Base-by-base conservation (phyloP, 306 rosid genomes). In the Vicia villosa region DNA sequence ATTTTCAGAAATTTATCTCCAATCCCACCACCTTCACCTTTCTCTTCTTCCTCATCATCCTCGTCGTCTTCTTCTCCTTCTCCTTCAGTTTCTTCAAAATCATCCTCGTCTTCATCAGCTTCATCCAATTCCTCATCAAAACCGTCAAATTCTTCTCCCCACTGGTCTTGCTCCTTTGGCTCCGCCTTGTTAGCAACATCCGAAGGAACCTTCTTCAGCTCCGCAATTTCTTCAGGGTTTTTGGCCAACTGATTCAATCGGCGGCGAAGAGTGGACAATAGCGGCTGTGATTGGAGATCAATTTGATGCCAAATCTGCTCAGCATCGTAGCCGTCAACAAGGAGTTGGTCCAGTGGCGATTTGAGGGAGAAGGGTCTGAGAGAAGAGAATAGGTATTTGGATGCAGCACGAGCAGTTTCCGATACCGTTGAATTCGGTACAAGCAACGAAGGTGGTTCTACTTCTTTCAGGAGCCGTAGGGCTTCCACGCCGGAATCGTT, bases 271-370 rank as follows among this genome's bases (percentile, higher is more conserved):
- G 70, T 70, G 66, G 89, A 78, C 36, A 94, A 15, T 0, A 94
- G 85, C 8, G 97, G 97, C 76, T 87, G 92, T 0, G 97, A 82
- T 79, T 87, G 97, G 66, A 94, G 80, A 51, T 94, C 99, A 24
- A 88, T 87, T 79, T 94, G 99, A 73, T 94, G 96, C 99, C 99
- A 94, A 80, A 94, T 88, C 87, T 94, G 99, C 80, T 94, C 99
- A 2, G 86, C 88, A 69, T 94, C 99, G 81, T 85, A 94, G 4
- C 95, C 92, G 2, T 94, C 86, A 3, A 83, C 85, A 59, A 94
- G 74, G 56, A 94, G 97, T 56, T 81, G 76, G 10, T 94, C 95
- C 32, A 94, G 70, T 3, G 91, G 96, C 15, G 92, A 77, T 64
- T 91, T 94, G 16, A 64, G 88, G 24, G 86, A 74, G 76, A 81